phyloP scores from a whole-genome alignment of 169 alveolate genomes.

The Cryptosporidium canis region DNA sequence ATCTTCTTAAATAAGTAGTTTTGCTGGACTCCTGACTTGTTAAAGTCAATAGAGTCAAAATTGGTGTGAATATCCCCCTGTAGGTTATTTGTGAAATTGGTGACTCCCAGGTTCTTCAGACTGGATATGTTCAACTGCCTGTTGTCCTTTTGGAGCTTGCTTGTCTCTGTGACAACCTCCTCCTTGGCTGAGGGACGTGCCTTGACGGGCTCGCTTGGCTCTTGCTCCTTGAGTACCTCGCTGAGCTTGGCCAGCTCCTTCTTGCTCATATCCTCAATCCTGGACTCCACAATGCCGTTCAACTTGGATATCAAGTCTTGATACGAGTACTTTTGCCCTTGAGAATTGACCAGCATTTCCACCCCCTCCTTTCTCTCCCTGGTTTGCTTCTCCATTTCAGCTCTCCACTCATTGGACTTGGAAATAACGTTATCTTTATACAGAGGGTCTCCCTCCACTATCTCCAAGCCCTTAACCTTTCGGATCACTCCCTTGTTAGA shows the following conservation, averaged over 20 bases:
- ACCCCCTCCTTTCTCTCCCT: constrained; percentile 26
- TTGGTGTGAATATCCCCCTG: background rate
- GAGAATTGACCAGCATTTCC: background rate
- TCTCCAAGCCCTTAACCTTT: background rate
- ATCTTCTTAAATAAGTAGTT: constrained; percentile 19
- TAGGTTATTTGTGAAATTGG: background rate
- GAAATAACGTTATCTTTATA: background rate
- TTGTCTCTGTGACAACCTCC: background rate
- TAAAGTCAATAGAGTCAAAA: background rate
- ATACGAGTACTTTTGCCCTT: background rate
- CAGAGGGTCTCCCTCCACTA: constrained; percentile 8
- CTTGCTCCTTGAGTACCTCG: background rate
- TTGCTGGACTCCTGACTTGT: background rate
- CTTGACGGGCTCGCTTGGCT: background rate
- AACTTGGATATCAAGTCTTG: background rate
- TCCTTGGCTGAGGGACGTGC: background rate
- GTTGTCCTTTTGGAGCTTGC: background rate
- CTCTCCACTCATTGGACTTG: constrained; percentile 31
- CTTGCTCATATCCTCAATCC: background rate
- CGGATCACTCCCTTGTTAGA: constrained; percentile 44
- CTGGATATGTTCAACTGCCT: background rate
- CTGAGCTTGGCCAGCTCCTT: constrained; percentile 4
- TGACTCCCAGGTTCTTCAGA: background rate
- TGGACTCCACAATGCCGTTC: background rate
- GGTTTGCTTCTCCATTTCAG: constrained; percentile 1